phyloP scores from a whole-genome alignment of 768 basidiomycete species.

The Boletus patriciae region DNA sequence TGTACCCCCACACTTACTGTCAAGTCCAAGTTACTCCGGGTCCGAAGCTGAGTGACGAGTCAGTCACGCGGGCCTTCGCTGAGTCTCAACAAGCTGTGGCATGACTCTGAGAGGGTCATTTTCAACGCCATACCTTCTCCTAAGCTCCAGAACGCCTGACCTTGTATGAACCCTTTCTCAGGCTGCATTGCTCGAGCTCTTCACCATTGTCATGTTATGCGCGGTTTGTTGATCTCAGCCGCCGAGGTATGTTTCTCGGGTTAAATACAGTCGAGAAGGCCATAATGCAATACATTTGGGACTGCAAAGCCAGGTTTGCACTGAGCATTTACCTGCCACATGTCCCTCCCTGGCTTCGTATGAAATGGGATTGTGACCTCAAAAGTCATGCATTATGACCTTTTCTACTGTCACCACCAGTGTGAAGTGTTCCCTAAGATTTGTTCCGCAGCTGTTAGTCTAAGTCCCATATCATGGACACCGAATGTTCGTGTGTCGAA shows the following conservation, averaged over 20 bases:
- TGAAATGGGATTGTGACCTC: conserved; percentile 17
- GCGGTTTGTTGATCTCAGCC: not conserved
- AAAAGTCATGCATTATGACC: conserved; percentile 30
- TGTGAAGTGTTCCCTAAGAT: not conserved
- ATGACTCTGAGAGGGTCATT: not conserved
- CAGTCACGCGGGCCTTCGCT: not conserved
- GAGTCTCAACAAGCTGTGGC: not conserved
- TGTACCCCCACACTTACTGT: no score
- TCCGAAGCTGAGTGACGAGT: no score
- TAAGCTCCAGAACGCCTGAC: not conserved
- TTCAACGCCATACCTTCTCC: not conserved
- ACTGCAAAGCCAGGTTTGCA: conserved; percentile 17
- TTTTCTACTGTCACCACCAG: conserved; percentile 21
- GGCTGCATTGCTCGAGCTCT: not conserved
- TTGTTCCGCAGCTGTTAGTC: conserved; percentile 7
- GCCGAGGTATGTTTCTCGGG: conserved; percentile 19
- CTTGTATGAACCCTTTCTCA: not conserved
- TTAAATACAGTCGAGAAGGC: conserved; percentile 17
- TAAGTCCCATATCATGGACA: not conserved
- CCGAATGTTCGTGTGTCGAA: not conserved
- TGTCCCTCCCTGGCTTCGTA: conserved; percentile 6
- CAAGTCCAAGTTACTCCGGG: no score
- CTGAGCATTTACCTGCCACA: conserved; percentile 4
- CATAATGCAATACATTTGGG: conserved; percentile 30
- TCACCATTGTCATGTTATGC: not conserved